Evolutionary conservation across 768 basidiomycete species (phyloP).

Genomic region (Psilocybe azurescens): DNA sequence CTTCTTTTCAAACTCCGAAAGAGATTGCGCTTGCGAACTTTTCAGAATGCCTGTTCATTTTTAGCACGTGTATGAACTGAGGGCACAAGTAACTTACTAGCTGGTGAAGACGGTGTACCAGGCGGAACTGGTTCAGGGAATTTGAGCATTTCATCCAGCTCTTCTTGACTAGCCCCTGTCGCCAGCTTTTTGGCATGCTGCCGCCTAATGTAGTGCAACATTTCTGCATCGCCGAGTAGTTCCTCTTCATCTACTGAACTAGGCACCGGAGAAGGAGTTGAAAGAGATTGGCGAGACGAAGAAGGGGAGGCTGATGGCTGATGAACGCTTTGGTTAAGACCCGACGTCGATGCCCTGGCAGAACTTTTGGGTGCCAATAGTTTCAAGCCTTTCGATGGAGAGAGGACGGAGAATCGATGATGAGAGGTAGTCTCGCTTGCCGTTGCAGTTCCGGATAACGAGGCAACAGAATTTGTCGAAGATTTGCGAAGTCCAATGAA

Average conservation of each 20-base stretch:
- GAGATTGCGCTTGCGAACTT: slow-evolving; percentile 65
- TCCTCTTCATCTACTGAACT: slow-evolving; percentile 86
- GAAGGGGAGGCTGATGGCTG: slow-evolving; percentile 66
- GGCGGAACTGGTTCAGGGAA: slow-evolving; percentile 93
- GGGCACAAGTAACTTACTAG: slow-evolving; percentile 54
- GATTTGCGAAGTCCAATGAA: slow-evolving; percentile 81
- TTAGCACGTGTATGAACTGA: background rate
- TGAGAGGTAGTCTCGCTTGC: slow-evolving; percentile 37
- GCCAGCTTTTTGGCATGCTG: slow-evolving; percentile 90
- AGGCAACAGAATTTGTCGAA: slow-evolving; percentile 81
- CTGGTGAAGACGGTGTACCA: slow-evolving; percentile 63
- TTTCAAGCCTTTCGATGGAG: slow-evolving; percentile 85
- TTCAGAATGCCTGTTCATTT: slow-evolving; percentile 62
- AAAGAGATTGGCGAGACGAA: slow-evolving; percentile 75
- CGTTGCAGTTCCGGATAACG: slow-evolving; percentile 56
- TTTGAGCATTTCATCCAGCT: slow-evolving; percentile 84
- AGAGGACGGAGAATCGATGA: slow-evolving; percentile 82
- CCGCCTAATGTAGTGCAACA: slow-evolving; percentile 91
- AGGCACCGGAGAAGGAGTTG: slow-evolving; percentile 85
- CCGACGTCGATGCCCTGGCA: slow-evolving; percentile 58
- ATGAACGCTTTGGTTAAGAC: slow-evolving; percentile 53
- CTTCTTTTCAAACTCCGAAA: slow-evolving; percentile 89
- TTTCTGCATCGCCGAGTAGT: slow-evolving; percentile 92
- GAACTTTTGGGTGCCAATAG: slow-evolving; percentile 79
- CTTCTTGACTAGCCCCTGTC: slow-evolving; percentile 81